Evolutionary conservation across 306 rosid species (phyloP), one percentile per base, ranked within the genome.

Genomic region (Ziziphus jujuba): DNA sequence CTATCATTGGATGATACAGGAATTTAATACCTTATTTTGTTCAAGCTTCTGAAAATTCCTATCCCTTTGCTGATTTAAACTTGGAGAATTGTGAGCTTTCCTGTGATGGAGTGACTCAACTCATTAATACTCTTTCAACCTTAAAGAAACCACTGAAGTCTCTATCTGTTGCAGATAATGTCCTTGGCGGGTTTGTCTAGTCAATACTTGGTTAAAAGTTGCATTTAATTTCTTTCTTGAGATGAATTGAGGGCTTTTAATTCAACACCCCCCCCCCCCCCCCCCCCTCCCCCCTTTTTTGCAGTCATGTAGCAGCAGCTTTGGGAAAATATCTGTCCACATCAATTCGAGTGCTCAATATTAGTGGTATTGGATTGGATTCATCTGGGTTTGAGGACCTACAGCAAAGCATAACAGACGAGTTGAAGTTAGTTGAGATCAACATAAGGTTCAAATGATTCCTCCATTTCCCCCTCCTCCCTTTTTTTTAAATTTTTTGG

Each of bases 101-200:
- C 61, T 63, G 34, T 63, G 75, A 58, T 73, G 96, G 91, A 49
- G 90, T 90, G 71, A 69, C 73, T 70, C 67, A 54, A 66, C 87
- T 93, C 49, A 61, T 93, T 23, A 33, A 80, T 69, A 75, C 77
- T 67, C 77, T 90, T 79, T 81, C 86, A 67, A 75, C 81, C 70
- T 72, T 79, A 40, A 74, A 71, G 79, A 76, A 76, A 66, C 87
- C 84, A 40, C 73, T 93, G 73, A 88, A 89, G 85, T 86, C 89
- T 65, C 82, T 90, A 53, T 90, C 96, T 70, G 44, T 93, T 69
- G 99, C 96, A 33, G 89, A 86, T 69, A 90, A 93, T 76, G 72
- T 77, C 87, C 87, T 88, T 34, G 97, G 99, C 70, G 85, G 97
- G 99, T 90, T 79, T 83, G 91, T 80, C 61, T 67, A 45, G 54